phyloP scores from a whole-genome alignment of 108 stramenopile genomes.

The Conticribra guillardii region DNA sequence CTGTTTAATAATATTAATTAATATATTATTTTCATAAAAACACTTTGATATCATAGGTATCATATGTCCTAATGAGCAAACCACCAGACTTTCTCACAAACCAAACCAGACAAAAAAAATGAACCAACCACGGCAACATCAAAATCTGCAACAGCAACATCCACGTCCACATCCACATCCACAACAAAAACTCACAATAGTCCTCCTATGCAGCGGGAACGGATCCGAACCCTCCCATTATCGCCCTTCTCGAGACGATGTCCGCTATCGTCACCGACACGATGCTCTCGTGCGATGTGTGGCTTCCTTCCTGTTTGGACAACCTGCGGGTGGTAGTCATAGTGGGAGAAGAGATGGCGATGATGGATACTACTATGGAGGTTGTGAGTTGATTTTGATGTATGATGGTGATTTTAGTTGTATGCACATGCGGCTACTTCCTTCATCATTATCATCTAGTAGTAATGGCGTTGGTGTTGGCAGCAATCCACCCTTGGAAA shows the following conservation, averaged over 20 bases:
- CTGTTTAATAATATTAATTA: too few relatives aligned
- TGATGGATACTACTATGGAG: too few relatives aligned
- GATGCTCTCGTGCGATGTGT: slow-evolving; percentile 82
- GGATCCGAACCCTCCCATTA: slow-evolving; percentile 65
- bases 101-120: too few relatives aligned
- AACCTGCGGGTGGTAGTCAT: too few relatives aligned
- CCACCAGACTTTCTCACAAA: too few relatives aligned
- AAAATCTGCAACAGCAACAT: not conserved
- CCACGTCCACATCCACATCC: not conserved
- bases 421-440: slow-evolving; percentile 28
- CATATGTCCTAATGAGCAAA: too few relatives aligned
- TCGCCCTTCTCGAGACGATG: slow-evolving; percentile 73
- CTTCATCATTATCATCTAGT: slow-evolving; percentile 34
- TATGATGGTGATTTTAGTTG: slow-evolving; percentile 67
- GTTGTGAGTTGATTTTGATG: slow-evolving; percentile 61
- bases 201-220: slow-evolving; percentile 66
- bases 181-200: slow-evolving; percentile 43
- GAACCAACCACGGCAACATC: not conserved
- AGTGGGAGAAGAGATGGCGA: too few relatives aligned
- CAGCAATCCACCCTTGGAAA: slow-evolving; percentile 41
- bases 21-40: too few relatives aligned
- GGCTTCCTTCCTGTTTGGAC: slow-evolving; percentile 67
- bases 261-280: slow-evolving; percentile 71
- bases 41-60: too few relatives aligned
- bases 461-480: not conserved